Percentiles rank a stretch among this genome's conserved stretches.
These are phyloP conservation scores for Ascochyta viciae-villosae DNA, from an alignment of 2,329 filamentous ascomycete genomes.

Conservation along the genomic window DNA sequence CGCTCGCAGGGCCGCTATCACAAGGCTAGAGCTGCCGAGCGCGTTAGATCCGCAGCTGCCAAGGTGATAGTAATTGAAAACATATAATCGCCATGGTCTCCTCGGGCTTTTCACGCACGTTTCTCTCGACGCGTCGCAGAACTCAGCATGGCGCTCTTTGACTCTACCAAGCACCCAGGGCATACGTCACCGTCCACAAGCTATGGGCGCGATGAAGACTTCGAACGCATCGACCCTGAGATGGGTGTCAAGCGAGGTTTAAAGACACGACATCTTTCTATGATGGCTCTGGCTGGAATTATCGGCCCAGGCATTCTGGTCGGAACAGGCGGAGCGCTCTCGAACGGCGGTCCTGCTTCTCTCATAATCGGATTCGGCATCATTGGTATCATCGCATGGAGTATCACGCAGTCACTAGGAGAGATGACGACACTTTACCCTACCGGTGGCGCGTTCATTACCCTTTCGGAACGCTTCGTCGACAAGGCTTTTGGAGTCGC, in stretches of 20 bases:
- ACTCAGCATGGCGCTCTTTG: conserved; percentile 29
- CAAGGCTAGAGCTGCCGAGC: conserved; percentile 7
- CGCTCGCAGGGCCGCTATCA: conserved; percentile 6
- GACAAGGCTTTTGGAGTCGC: conserved; percentile 27
- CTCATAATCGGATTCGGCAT: conserved; percentile 78
- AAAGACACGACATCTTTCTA: conserved; percentile 71
- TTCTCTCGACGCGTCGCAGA: neutral
- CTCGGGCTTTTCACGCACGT: neutral
- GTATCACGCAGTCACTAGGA: conserved; percentile 75
- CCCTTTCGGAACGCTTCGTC: conserved; percentile 69
- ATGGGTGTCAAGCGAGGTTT: conserved; percentile 73
- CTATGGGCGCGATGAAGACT: conserved; percentile 35
- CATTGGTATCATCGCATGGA: conserved; percentile 71
- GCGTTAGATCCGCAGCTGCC: conserved; percentile 16
- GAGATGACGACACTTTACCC: conserved; percentile 78
- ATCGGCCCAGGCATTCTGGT: conserved; percentile 76
- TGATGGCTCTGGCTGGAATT: conserved; percentile 60
- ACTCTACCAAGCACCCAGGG: conserved; percentile 24
- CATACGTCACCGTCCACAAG: conserved; percentile 28
- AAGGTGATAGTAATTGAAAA: conserved; percentile 18
- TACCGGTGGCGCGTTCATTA: conserved; percentile 74
- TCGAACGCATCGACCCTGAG: conserved; percentile 60
- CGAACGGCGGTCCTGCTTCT: conserved; percentile 73
- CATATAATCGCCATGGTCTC: conserved; percentile 20
- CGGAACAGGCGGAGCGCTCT: conserved; percentile 72